Percentiles rank a stretch among this genome's conserved stretches.
Evolutionary conservation across 495 filamentous ascomycete genomes (phyloP).

Genomic region (Rusavskia elegans): DNA sequence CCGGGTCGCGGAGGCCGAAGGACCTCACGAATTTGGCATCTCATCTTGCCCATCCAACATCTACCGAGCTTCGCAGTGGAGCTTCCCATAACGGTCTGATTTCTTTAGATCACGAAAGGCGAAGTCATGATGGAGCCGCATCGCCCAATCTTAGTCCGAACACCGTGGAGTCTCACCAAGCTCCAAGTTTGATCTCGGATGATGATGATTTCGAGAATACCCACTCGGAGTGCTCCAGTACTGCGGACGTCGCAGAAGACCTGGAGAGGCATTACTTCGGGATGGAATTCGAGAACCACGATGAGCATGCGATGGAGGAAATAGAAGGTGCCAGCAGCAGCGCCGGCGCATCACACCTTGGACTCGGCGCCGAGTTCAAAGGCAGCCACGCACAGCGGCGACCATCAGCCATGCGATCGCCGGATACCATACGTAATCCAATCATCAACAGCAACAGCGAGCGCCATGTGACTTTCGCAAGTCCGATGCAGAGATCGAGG

Average conservation of each 20-base stretch:
- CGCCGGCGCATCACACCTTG: constrained; percentile 16
- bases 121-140: constrained; percentile 1
- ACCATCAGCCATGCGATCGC: constrained; percentile 17
- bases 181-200: constrained; percentile 78
- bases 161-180: constrained; percentile 60
- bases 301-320: constrained; percentile 21
- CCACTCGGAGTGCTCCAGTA: constrained; percentile 30
- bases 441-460: constrained; percentile 30
- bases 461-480: constrained; percentile 32
- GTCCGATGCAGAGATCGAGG: constrained; percentile 18
- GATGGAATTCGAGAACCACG: constrained; percentile 35
- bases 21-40: background rate
- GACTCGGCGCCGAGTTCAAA: constrained; percentile 5
- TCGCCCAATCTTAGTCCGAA: constrained; percentile 55
- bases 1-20: background rate
- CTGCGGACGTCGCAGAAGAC: constrained; percentile 29
- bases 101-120: background rate
- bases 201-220: constrained; percentile 56
- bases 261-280: constrained; percentile 29
- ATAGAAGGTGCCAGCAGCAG: constrained; percentile 21
- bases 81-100: background rate
- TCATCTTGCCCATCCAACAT: background rate
- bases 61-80: no score
- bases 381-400: constrained; percentile 12
- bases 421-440: constrained; percentile 24